These are phyloP conservation scores for Colletotrichum paranaense DNA, from an alignment of 2,329 filamentous ascomycete genomes.

Conservation along the genomic window DNA sequence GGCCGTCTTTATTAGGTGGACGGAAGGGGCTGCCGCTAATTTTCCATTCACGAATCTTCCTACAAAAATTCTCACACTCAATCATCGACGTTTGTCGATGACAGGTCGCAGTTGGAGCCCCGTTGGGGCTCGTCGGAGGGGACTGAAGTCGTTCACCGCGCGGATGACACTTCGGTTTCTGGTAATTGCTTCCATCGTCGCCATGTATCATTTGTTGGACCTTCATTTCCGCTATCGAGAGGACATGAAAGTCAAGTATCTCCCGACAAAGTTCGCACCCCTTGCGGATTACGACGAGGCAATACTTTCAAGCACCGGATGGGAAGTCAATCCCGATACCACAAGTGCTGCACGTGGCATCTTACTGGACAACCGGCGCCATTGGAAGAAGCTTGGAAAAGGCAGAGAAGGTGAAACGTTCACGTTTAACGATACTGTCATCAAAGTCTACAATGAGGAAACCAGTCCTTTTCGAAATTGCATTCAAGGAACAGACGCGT, in stretches of 20 bases:
- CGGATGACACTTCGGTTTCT: constrained; percentile 21
- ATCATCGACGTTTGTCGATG: neutral
- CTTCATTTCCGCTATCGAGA: constrained; percentile 29
- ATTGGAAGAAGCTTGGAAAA: constrained; percentile 43
- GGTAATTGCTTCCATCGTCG: constrained; percentile 15
- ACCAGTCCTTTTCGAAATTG: constrained; percentile 47
- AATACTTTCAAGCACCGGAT: constrained; percentile 1
- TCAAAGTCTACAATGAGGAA: constrained; percentile 43
- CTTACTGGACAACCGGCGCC: constrained; percentile 37
- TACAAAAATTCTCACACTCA: neutral
- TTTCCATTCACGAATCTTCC: neutral
- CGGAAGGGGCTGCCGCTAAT: neutral
- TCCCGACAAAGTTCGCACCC: constrained; percentile 23
- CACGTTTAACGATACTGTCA: constrained; percentile 41
- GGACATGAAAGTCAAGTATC: constrained; percentile 32
- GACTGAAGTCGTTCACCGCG: neutral
- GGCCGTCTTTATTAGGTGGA: constrained; percentile 17
- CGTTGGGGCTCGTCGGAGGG: constrained; percentile 14
- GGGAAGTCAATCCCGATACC: neutral
- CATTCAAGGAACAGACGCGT: constrained; percentile 32
- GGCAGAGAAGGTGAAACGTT: constrained; percentile 47
- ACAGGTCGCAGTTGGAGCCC: constrained; percentile 32
- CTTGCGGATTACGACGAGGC: constrained; percentile 11
- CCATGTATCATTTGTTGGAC: constrained; percentile 22
- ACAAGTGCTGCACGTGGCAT: constrained; percentile 4